phyloP scores from a whole-genome alignment of 2,329 filamentous ascomycete species.

The Ophiostoma pallidulum region DNA sequence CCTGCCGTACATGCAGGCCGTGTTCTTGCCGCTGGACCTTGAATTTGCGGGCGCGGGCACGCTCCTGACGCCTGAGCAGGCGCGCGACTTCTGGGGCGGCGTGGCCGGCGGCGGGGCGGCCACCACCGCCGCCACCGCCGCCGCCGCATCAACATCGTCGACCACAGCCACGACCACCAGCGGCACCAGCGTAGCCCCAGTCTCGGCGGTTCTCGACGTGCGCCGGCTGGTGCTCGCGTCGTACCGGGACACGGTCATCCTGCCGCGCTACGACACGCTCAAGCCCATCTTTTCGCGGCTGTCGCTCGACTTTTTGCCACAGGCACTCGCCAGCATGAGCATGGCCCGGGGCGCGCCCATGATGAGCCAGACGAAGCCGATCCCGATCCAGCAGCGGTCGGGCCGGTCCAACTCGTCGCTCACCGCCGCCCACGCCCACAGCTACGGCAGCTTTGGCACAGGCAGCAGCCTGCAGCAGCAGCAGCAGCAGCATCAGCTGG shows the following conservation, averaged over 20 bases:
- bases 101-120: conserved; percentile 28
- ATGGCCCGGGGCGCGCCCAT: conserved; percentile 2
- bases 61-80: conserved; percentile 68
- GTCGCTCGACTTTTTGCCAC: conserved; percentile 66
- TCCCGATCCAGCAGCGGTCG: conserved; percentile 32
- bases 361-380: conserved; percentile 34
- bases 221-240: conserved; percentile 79
- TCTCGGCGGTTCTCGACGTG: conserved; percentile 61
- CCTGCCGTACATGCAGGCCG: conserved; percentile 87
- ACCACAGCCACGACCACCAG: conserved; percentile 16
- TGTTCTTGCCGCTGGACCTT: conserved; percentile 85
- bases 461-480: conserved; percentile 15
- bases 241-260: conserved; percentile 80
- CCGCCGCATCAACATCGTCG: conserved; percentile 22
- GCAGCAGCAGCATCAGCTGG: conserved; percentile 24
- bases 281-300: conserved; percentile 86
- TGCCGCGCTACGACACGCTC: conserved; percentile 80
- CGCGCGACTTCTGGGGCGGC: conserved; percentile 83
- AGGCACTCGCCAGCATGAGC: conserved; percentile 41
- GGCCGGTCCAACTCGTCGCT: conserved; percentile 16
- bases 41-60: conserved; percentile 81
- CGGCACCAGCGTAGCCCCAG: conserved; percentile 31
- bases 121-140: conserved; percentile 20
- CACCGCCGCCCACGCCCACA: conserved; percentile 5
- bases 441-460: conserved; percentile 22